These are phyloP conservation scores for Saturnispora galanensis DNA, from an alignment of 805 yeast genomes.

Conservation along the genomic window DNA sequence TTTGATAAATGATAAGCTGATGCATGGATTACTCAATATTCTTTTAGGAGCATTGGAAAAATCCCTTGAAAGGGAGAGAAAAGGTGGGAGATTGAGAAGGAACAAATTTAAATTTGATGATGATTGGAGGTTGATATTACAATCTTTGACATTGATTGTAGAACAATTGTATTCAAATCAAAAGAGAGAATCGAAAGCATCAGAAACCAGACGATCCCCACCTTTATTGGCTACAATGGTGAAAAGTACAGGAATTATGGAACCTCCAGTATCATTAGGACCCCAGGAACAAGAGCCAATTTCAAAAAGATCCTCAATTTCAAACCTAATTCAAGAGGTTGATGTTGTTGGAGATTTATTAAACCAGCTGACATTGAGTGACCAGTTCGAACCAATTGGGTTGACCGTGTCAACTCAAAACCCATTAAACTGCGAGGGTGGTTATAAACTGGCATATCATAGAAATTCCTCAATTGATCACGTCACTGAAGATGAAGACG, in stretches of 20 bases:
- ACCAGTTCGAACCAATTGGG: neutral
- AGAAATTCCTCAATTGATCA: neutral
- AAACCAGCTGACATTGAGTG: too few relatives aligned
- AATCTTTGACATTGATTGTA: neutral
- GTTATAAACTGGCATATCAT: slow-evolving; percentile 2
- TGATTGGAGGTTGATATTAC: slow-evolving; percentile 5
- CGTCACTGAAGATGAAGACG: neutral
- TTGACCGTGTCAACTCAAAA: neutral
- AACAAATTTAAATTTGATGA: neutral
- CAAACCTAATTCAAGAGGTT: neutral
- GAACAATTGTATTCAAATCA: slow-evolving; percentile 1
- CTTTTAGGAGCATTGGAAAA: neutral
- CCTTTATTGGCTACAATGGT: too few relatives aligned
- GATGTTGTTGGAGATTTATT: neutral
- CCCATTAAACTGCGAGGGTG: neutral
- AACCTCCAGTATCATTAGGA: too few relatives aligned
- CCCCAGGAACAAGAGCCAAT: neutral
- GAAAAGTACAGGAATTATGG: too few relatives aligned
- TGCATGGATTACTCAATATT: neutral
- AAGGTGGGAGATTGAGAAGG: neutral
- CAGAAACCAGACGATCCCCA: too few relatives aligned
- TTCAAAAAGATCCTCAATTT: neutral
- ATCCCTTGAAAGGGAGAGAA: neutral
- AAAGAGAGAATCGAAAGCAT: neutral
- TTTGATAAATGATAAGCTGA: neutral